Base-by-base conservation (phyloP, 1,284 basidiomycete species). In the Jaminaea rosea region DNA sequence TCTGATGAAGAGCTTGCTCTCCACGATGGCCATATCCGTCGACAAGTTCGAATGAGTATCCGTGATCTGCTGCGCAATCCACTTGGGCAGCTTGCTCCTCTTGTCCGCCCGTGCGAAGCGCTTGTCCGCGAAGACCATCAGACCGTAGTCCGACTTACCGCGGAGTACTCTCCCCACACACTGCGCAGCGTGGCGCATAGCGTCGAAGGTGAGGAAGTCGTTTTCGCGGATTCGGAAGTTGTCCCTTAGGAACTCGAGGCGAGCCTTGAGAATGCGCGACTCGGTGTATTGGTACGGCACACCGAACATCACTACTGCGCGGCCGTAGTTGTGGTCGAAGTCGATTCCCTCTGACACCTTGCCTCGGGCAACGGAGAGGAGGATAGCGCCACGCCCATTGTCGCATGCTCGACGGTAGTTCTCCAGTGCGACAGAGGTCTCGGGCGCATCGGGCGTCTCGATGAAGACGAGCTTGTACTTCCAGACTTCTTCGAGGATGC, bases 331-430 rank as follows among this genome's bases (percentile, higher is more conserved):
- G 63, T 99, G 94, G 75, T 99, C 94, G 71, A 99, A 99, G 83
- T 99, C 94, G 72, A 99, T 99, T 4, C 94, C 94, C 77, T 99
- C 94, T 0, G 94, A 98, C 0, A 99, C 94, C 76, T 99, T 99
- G 6, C 94, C 94, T 79, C 94, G 84, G 19, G 94, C 94, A 41
- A 99, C 94, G 21, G 93, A 97, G 21, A 99, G 80, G 36, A 99
- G 78, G 34, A 98, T 92, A 6, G 94, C 94, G 0, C 94, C 94
- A 49, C 94, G 84, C 21, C 94, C 94, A 72, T 99, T 99, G 76
- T 98, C 92, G 75, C 94, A 99, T 26, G 94, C 94, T 75, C 91
- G 82, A 60, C 94, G 82, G 75, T 94, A 99, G 74, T 98, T 99
- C 75, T 96, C 92, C 27, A 99, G 77, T 2, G 94, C 94, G 49